phyloP scores from a whole-genome alignment of 371 early-diverging fungal species.

The Apophysomyces trapeziformis region DNA sequence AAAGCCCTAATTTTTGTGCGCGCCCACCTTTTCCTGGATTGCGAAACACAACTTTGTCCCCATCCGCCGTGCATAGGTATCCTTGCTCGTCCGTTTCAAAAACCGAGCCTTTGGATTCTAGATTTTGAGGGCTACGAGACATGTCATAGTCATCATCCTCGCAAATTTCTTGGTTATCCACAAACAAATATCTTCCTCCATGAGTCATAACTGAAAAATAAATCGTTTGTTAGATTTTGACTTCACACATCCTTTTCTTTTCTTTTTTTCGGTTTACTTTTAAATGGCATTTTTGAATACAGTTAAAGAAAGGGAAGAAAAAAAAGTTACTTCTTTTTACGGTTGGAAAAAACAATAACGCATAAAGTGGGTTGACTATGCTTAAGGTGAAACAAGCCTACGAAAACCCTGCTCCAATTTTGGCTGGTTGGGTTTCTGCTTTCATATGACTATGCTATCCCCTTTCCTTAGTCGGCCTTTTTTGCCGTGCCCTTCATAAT shows the following conservation, averaged over 20 bases:
- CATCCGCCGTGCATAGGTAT: conserved; percentile 10
- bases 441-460: not conserved
- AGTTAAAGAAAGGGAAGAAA: conserved; percentile 6
- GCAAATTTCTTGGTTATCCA: conserved; percentile 21
- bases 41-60: not conserved
- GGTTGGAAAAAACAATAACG: not conserved
- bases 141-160: conserved; percentile 22
- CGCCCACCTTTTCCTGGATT: not conserved
- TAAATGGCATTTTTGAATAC: conserved; percentile 20
- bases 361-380: not conserved
- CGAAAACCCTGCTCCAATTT: not conserved
- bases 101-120: conserved; percentile 18
- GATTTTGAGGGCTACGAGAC: conserved; percentile 15
- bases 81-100: conserved; percentile 17
- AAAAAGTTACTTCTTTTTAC: not conserved
- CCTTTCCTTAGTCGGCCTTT: conserved; percentile 18
- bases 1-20: conserved; percentile 10
- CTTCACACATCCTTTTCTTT: not conserved
- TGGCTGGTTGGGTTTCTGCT: not conserved
- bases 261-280: conserved; percentile 9
- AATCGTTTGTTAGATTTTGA: not conserved
- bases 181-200: conserved; percentile 28
- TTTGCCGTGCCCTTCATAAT: conserved; percentile 20
- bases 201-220: conserved; percentile 22
- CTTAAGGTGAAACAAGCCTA: not conserved